Base-by-base conservation (phyloP, 2,329 filamentous ascomycete species). In the Aureobasidium musti region DNA sequence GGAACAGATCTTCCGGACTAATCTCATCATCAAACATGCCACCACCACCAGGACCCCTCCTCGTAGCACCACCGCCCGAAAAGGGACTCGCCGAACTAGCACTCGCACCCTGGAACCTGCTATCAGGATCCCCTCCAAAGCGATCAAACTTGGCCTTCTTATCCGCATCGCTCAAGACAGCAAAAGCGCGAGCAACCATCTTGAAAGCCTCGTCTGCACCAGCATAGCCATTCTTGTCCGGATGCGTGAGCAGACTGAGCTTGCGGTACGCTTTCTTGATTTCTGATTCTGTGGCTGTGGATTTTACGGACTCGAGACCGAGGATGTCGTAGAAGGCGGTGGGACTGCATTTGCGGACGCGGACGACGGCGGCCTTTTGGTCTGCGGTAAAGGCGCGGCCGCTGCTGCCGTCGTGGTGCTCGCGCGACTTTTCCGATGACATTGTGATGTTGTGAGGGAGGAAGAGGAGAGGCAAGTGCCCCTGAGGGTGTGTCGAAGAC, bases 241-340 rank as follows among this genome's bases (percentile, higher is more conserved):
- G 95, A 82, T 99, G 95, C 68, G 95, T 99, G 75, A 98, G 84
- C 74, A 99, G 82, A 76, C 91, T 95, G 77, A 96, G 85, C 81
- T 97, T 98, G 75, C 94, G 87, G 80, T 99, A 99, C 7, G 95
- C 94, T 82, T 98, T 98, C 79, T 98, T 99, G 76, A 99, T 92
- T 74, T 98, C 94, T 69, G 83, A 79, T 72, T 98, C 94, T 57
- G 87, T 87, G 73, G 86, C 89, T 23, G 87, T 86, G 67, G 83
- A 80, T 72, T 84, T 84, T 45, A 89, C 82, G 69, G 83, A 82
- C 72, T 89, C 85, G 57, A 97, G 80, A 26, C 88, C 88, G 37
- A 99, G 81, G 72, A 99, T 98, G 77, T 98, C 95, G 82, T 99
- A 99, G 79, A 96, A 99, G 21, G 91, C 91, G 4, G 92, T 97